Conservation (phyloP, 78 protist genomes). For the Protostelium mycophagum region DNA sequence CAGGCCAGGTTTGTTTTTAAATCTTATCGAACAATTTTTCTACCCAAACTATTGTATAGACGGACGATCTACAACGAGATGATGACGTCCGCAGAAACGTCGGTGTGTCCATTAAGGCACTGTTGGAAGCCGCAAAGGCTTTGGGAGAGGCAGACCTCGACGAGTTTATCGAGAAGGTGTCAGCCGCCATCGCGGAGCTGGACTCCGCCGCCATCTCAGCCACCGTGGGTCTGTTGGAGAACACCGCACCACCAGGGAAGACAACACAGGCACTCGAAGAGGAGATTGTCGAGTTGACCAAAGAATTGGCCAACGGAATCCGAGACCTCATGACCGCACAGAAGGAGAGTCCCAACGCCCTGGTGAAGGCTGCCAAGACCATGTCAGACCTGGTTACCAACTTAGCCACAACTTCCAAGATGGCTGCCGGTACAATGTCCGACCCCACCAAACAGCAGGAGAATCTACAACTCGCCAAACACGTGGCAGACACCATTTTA, state of each 20-base stretch:
- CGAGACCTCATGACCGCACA: constrained; percentile 46
- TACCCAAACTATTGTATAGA: too few species aligned
- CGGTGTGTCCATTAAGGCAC: constrained; percentile 22
- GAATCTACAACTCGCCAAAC: constrained; percentile 29
- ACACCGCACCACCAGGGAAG: constrained; percentile 61
- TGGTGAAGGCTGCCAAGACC: constrained; percentile 45
- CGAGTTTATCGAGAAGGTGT: constrained; percentile 52
- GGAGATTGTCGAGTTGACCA: constrained; percentile 38
- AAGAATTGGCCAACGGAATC: constrained; percentile 49
- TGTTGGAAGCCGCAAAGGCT: constrained; percentile 45
- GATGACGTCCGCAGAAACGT: constrained; percentile 34
- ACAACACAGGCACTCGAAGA: constrained; percentile 52
- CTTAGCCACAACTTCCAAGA: constrained; percentile 43
- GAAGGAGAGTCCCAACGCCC: constrained; percentile 27
- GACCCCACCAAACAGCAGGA: constrained; percentile 54
- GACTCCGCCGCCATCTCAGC: constrained; percentile 56
- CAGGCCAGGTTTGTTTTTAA: too few species aligned
- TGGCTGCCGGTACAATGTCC: constrained; percentile 37
- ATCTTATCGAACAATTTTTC: too few species aligned
- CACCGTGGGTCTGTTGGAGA: constrained; percentile 51
- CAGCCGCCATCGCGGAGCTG: constrained; percentile 47
- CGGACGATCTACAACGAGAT: constrained; percentile 42
- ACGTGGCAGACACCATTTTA: constrained; percentile 49
- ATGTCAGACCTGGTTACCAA: constrained; percentile 47
- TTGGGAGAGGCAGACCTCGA: constrained; percentile 49